These are phyloP conservation scores for Dryas integrifolia DNA, from an alignment of 331 rosid species.

Conservation along the genomic window DNA sequence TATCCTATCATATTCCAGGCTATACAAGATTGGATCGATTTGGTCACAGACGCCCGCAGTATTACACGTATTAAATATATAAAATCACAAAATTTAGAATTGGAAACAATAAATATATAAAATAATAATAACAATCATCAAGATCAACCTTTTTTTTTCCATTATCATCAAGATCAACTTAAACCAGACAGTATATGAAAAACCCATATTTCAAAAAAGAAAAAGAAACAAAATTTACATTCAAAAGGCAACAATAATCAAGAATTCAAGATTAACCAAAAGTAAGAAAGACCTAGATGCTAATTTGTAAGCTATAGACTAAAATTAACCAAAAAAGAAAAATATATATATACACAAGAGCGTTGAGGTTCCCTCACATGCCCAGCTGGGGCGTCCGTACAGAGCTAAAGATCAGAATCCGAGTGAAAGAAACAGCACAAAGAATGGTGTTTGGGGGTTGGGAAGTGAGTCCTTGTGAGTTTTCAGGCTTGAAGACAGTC, in stretches of 20 bases:
- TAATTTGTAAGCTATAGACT: conserved; percentile 1
- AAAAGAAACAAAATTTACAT: neutral
- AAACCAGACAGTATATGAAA: neutral
- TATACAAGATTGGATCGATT: neutral
- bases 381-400: conserved; percentile 11
- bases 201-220: neutral
- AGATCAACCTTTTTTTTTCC: neutral
- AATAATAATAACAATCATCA: neutral
- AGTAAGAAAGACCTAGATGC: conserved; percentile 20
- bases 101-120: neutral
- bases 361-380: conserved; percentile 14
- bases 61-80: neutral
- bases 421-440: neutral
- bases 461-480: neutral
- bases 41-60: neutral
- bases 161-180: neutral
- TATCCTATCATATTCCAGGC: neutral
- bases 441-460: neutral
- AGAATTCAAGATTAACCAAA: neutral
- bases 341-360: neutral
- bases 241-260: neutral
- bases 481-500: neutral
- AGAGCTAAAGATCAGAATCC: conserved; percentile 19
- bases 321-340: neutral
- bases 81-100: neutral